Percentiles rank a stretch among this genome's conserved stretches.
Evolutionary conservation across 75 land plant species (phyloP).

Genomic region (Cupressus sempervirens): DNA sequence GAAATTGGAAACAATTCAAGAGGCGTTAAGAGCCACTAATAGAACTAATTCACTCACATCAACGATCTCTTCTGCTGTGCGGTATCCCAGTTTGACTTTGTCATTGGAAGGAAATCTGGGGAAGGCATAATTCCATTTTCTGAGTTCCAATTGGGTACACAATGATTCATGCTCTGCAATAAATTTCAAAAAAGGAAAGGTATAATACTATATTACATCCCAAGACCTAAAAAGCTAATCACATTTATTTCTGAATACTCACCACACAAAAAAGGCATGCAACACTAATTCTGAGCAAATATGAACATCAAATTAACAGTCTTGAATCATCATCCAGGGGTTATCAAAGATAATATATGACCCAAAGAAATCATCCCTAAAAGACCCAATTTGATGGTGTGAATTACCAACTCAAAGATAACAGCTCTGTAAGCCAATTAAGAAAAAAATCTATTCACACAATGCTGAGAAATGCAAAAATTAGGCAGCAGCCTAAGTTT

Average conservation of each 20-base stretch:
- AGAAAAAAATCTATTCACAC: neutral
- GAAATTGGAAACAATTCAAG: neutral
- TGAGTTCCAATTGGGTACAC: constrained; percentile 38
- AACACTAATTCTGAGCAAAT: neutral
- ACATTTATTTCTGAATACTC: neutral
- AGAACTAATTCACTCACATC: constrained; percentile 16
- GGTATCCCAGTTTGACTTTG: constrained; percentile 11
- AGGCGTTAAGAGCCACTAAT: neutral
- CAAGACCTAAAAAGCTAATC: neutral
- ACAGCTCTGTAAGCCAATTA: neutral
- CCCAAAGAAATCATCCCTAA: neutral
- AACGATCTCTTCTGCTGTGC: constrained; percentile 17
- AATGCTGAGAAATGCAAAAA: neutral
- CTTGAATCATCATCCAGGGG: neutral
- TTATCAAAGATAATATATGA: neutral
- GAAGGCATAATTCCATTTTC: constrained; percentile 20
- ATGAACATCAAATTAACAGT: neutral
- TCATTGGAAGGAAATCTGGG: constrained; percentile 11
- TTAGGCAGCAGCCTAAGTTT: neutral
- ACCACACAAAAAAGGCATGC: neutral
- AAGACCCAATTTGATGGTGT: neutral
- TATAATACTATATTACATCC: constrained; percentile 5
- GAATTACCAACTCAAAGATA: neutral
- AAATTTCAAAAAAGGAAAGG: constrained; percentile 2
- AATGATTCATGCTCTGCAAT: constrained; percentile 30